Evolutionary conservation across 1,284 basidiomycete species (phyloP), one percentile per base, ranked within the genome.

Genomic region (Rhodotorula sp.): DNA sequence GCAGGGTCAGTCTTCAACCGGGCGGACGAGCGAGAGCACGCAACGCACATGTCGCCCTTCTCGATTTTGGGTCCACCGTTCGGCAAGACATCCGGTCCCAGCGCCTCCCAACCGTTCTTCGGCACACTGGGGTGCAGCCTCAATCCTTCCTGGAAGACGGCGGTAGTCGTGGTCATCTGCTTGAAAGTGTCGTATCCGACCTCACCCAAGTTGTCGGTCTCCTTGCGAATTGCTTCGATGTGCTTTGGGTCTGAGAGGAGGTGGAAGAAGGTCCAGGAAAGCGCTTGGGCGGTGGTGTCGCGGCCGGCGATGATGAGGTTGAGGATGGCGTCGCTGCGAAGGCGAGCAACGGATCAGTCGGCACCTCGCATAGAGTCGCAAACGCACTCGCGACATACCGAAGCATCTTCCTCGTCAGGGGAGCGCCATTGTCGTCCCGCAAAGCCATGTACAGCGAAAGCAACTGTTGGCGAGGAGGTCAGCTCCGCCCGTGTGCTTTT

Each of bases 1-100:
- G n/a, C n/a, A n/a, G n/a, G 7, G 37, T 18, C 8, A 56, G 37
- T 2, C 22, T 24, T 5, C 9, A 18, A 15, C 22, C 15, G 5
- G 47, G 3, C 15, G 26, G 24, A 13, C 6, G 28, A n/a, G 31
- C 30, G 28, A 46, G 10, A n/a, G 37, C 57, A n/a, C 24, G 30
- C 24, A 7, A 44, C 63, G 50, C 16, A 64, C 63, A 16, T 24
- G 54, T 77, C 76, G 26, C 73, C 75, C 46, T 67, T 62, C 57
- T 76, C 66, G 46, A 77, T 65, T 1, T 62, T 58, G 0, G 70
- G 70, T 2, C 60, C 59, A 9, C 75, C 76, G 44, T 68, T 69
- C 4, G 75, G 76, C 20, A 77, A 54, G 24, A 71, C 66, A 51
- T 75, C 76, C 40, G 64, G 66, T 1, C 28, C 50, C n/a, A 72